Evolutionary conservation across 2,329 filamentous ascomycete genomes (phyloP).

Genomic region (Trichoderma semiorbis): DNA sequence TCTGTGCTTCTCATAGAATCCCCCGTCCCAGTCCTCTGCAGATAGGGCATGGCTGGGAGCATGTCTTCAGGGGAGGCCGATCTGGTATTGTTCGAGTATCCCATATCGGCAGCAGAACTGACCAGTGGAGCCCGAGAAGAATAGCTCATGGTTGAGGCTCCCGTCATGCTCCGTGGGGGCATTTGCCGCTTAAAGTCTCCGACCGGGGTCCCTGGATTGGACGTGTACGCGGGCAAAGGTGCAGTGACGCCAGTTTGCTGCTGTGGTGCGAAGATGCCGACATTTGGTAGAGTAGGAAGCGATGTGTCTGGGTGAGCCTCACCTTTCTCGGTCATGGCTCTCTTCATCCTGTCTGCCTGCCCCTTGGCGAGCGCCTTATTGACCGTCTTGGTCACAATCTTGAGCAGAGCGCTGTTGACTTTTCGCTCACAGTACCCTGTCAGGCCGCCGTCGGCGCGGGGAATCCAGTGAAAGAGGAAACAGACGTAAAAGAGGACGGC

Average conservation of each 20-base stretch:
- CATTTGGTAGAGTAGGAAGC: constrained; percentile 55
- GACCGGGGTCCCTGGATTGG: constrained; percentile 44
- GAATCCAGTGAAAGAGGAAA: constrained; percentile 92
- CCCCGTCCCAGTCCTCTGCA: constrained; percentile 35
- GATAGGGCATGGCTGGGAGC: constrained; percentile 23
- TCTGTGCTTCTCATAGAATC: constrained; percentile 34
- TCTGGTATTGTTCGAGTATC: constrained; percentile 40
- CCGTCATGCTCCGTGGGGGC: constrained; percentile 49
- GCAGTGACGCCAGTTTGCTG: constrained; percentile 44
- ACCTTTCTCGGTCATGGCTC: constrained; percentile 51
- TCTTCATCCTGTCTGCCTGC: constrained; percentile 55
- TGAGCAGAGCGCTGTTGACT: constrained; percentile 78
- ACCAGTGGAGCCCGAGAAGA: constrained; percentile 63
- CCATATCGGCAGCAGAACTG: constrained; percentile 58
- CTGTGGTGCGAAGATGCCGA: constrained; percentile 23
- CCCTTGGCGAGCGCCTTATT: constrained; percentile 84
- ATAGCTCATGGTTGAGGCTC: constrained; percentile 57
- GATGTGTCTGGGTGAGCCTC: constrained; percentile 59
- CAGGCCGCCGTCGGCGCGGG: constrained; percentile 73
- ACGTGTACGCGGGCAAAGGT: constrained; percentile 57
- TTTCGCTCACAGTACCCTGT: constrained; percentile 87
- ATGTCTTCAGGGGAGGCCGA: constrained; percentile 35
- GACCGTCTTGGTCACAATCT: constrained; percentile 81
- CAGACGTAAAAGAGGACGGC: constrained; percentile 77
- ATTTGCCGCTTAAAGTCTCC: constrained; percentile 51